phyloP scores from a whole-genome alignment of 371 early-diverging fungal genomes.

The Entomophthora muscae region DNA sequence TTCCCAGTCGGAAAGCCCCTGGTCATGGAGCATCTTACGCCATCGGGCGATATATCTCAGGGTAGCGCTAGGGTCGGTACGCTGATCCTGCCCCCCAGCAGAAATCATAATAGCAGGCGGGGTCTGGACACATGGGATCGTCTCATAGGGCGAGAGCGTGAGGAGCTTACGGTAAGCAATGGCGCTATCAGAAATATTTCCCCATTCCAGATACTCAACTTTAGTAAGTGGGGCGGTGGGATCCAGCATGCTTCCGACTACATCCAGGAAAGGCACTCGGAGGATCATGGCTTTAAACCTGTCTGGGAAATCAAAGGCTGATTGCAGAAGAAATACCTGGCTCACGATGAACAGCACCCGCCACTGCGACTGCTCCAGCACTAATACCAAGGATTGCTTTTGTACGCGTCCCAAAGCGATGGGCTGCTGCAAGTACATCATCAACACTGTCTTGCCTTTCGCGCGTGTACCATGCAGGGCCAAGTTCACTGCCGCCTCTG shows the following conservation, averaged over 20 bases:
- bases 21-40: background rate
- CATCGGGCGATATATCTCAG: background rate
- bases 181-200: conserved; percentile 20
- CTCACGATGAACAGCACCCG: conserved; percentile 43
- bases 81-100: background rate
- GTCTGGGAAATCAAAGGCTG: conserved; percentile 18
- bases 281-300: conserved; percentile 56
- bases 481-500: conserved; percentile 76
- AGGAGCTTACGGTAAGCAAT: background rate
- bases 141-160: background rate
- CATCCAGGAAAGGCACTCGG: conserved; percentile 76
- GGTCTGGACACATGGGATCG: background rate
- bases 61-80: background rate
- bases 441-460: conserved; percentile 46
- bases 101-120: background rate
- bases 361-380: conserved; percentile 13
- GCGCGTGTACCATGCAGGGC: conserved; percentile 50
- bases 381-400: background rate
- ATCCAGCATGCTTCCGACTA: conserved; percentile 59
- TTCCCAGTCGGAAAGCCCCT: background rate
- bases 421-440: conserved; percentile 66
- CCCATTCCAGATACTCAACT: conserved; percentile 75
- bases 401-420: conserved; percentile 27
- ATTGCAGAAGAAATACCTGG: conserved; percentile 19
- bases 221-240: conserved; percentile 51